Conservation (phyloP, 495 filamentous ascomycete species). For the Neurospora sp. region DNA sequence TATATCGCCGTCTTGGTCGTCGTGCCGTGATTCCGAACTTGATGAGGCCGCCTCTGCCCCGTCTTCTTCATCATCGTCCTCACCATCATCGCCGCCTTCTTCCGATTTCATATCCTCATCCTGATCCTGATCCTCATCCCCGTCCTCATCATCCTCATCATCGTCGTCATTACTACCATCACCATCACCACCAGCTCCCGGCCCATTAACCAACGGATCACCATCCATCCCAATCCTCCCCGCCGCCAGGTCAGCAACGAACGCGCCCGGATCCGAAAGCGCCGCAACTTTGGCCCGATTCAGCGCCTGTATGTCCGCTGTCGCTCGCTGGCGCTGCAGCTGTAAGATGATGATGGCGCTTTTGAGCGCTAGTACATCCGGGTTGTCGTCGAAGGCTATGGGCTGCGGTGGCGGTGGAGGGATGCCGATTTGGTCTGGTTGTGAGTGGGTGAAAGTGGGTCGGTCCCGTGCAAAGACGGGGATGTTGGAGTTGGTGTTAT, state of each 20-base stretch:
- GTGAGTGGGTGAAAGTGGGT: constrained; percentile 33
- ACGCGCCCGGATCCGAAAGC: constrained; percentile 55
- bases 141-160: constrained; percentile 24
- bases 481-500: background rate
- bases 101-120: constrained; percentile 19
- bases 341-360: constrained; percentile 74
- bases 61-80: constrained; percentile 3
- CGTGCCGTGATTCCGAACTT: background rate
- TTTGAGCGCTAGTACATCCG: constrained; percentile 74
- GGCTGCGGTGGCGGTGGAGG: constrained; percentile 49
- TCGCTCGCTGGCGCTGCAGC: constrained; percentile 65
- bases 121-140: constrained; percentile 19
- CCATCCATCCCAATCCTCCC: constrained; percentile 38
- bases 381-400: constrained; percentile 66
- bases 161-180: constrained; percentile 17
- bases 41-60: background rate
- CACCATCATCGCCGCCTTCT: background rate
- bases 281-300: constrained; percentile 54
- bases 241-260: constrained; percentile 48
- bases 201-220: constrained; percentile 13
- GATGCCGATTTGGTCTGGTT: constrained; percentile 26
- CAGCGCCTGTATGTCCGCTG: constrained; percentile 58
- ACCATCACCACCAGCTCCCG: background rate
- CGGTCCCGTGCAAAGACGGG: constrained; percentile 22
- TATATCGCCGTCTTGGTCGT: background rate